These are phyloP conservation scores for Ceratobasidium sp. DNA, from an alignment of 1,284 basidiomycete genomes.

Conservation along the genomic window DNA sequence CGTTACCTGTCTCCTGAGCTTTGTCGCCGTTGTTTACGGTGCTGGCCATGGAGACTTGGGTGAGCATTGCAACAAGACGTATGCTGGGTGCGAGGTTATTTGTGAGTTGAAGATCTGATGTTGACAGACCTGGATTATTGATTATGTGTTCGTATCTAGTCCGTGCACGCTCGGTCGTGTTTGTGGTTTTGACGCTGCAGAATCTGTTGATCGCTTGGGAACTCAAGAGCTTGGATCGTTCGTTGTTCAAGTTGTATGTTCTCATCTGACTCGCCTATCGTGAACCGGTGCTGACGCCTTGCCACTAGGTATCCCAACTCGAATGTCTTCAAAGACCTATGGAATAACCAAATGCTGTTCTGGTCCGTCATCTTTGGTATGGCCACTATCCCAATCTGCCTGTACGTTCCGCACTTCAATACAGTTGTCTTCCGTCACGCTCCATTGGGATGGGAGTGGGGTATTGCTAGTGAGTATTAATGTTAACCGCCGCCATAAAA, in stretches of 20 bases:
- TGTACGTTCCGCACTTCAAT: slow-evolving; percentile 59
- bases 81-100: slow-evolving; percentile 57
- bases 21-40: slow-evolving; percentile 67
- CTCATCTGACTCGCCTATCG: neutral
- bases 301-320: slow-evolving; percentile 48
- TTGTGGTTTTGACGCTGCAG: slow-evolving; percentile 64
- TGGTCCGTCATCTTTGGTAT: slow-evolving; percentile 63
- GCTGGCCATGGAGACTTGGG: slow-evolving; percentile 62
- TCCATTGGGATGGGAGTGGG: slow-evolving; percentile 61
- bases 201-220: slow-evolving; percentile 60
- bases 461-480: slow-evolving; percentile 50
- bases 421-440: slow-evolving; percentile 56
- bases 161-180: slow-evolving; percentile 65
- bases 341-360: slow-evolving; percentile 65
- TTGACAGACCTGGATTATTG: neutral
- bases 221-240: slow-evolving; percentile 50
- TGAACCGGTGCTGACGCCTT: slow-evolving; percentile 19
- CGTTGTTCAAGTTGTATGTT: slow-evolving; percentile 21
- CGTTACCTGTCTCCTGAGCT: slow-evolving; percentile 62
- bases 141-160: neutral
- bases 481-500: no score
- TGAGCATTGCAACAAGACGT: slow-evolving; percentile 61
- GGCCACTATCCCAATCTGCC: slow-evolving; percentile 61
- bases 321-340: slow-evolving; percentile 62
- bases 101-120: slow-evolving; percentile 50